Conservation (phyloP, 106 monocot species). For the Platanthera zijinensis region DNA sequence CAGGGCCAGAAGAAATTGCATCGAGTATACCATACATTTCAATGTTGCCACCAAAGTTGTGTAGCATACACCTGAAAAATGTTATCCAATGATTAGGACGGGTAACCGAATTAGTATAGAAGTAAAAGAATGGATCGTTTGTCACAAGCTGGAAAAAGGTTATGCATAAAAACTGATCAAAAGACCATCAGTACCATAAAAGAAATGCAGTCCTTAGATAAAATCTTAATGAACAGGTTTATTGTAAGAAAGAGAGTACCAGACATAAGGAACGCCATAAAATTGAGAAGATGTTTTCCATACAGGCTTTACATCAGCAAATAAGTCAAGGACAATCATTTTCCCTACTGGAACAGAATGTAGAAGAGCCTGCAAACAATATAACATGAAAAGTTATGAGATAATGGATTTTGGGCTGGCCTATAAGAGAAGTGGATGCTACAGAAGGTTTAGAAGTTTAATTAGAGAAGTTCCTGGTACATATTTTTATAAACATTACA, state of each 20-base stretch:
- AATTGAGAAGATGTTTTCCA: constrained; percentile 91
- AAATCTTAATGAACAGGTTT: background rate
- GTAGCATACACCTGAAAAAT: constrained; percentile 87
- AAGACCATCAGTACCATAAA: background rate
- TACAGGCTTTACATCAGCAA: constrained; percentile 97
- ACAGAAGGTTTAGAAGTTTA: background rate
- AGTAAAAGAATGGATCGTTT: background rate
- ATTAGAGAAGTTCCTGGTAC: background rate
- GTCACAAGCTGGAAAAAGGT: background rate
- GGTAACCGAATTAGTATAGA: background rate
- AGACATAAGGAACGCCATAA: constrained; percentile 96
- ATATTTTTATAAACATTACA: background rate
- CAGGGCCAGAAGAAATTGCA: constrained; percentile 74
- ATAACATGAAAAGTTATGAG: background rate
- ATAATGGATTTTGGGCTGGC: background rate
- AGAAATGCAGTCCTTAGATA: background rate
- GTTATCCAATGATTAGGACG: background rate
- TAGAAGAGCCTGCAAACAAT: constrained; percentile 63
- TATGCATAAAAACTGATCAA: background rate
- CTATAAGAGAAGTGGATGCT: background rate
- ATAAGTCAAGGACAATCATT: constrained; percentile 94
- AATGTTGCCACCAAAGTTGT: constrained; percentile 97
- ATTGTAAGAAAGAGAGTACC: constrained; percentile 34
- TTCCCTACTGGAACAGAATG: constrained; percentile 96
- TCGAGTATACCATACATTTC: constrained; percentile 98